Evolutionary conservation across 176 grass and related monocot species (phyloP).

Genomic region (Saccharum officinarum): DNA sequence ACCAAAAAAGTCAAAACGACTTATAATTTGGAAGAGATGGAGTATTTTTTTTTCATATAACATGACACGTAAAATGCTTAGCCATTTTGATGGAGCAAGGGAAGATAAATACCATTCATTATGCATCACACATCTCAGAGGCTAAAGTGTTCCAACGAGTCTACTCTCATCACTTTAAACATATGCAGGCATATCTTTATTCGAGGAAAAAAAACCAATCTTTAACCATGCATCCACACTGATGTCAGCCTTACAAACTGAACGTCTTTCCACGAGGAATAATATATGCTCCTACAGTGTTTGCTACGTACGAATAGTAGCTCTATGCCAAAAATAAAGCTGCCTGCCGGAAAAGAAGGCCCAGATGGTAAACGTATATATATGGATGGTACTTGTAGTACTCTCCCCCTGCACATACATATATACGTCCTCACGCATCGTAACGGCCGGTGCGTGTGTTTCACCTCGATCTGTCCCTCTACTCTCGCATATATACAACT

Average conservation of each 20-base stretch:
- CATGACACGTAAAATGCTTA: too few relatives aligned
- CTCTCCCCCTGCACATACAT: too few relatives aligned
- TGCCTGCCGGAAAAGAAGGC: slow-evolving; percentile 30
- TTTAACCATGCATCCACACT: slow-evolving; percentile 42
- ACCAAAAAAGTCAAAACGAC: too few relatives aligned
- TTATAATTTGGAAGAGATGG: too few relatives aligned
- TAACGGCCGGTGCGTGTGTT: too few relatives aligned
- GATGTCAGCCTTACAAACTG: slow-evolving; percentile 32
- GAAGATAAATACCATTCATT: neutral
- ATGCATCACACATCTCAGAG: neutral
- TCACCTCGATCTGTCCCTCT: too few relatives aligned
- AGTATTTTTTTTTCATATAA: too few relatives aligned
- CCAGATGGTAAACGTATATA: too few relatives aligned
- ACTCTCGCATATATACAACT: too few relatives aligned
- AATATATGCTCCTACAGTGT: neutral
- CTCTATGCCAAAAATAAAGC: slow-evolving; percentile 13
- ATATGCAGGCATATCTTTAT: neutral
- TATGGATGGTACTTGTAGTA: too few relatives aligned
- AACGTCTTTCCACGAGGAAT: slow-evolving; percentile 24
- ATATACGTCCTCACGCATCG: too few relatives aligned
- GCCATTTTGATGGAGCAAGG: neutral
- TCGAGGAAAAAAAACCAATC: neutral
- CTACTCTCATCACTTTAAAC: neutral
- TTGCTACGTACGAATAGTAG: neutral
- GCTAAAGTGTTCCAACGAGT: neutral